These are phyloP conservation scores for Penicillium silybi DNA, from an alignment of 495 filamentous ascomycete species.

Conservation along the genomic window DNA sequence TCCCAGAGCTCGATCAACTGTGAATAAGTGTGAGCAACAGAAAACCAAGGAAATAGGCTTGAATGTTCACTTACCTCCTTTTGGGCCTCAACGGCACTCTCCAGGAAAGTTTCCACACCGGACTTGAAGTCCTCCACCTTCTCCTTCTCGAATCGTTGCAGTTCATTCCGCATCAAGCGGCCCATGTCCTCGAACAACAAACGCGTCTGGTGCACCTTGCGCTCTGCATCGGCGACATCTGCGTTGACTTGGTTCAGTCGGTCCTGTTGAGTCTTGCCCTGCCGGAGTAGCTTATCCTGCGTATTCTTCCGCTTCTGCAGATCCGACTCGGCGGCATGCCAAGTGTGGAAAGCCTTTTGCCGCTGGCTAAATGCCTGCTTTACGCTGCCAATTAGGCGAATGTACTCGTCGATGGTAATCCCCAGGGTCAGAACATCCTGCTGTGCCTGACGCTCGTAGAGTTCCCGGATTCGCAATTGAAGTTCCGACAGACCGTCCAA, in stretches of 20 bases:
- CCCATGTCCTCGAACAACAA: slow-evolving; percentile 98
- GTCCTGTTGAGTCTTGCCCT: slow-evolving; percentile 94
- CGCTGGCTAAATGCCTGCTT: slow-evolving; percentile 89
- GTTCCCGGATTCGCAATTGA: slow-evolving; percentile 86
- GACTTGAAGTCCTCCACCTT: slow-evolving; percentile 99
- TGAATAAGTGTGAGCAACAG: slow-evolving; percentile 16
- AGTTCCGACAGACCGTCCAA: slow-evolving; percentile 87
- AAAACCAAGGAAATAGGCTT: background rate
- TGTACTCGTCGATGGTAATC: slow-evolving; percentile 97
- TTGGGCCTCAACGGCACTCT: slow-evolving; percentile 94
- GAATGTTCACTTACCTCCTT: slow-evolving; percentile 73
- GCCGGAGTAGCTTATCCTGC: slow-evolving; percentile 88
- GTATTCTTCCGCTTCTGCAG: slow-evolving; percentile 77
- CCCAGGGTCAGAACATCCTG: slow-evolving; percentile 95
- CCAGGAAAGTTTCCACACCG: slow-evolving; percentile 93
- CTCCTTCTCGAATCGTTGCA: slow-evolving; percentile 92
- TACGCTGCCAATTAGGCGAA: slow-evolving; percentile 87
- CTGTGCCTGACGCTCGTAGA: slow-evolving; percentile 95
- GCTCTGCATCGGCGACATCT: slow-evolving; percentile 89
- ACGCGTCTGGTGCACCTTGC: slow-evolving; percentile 85
- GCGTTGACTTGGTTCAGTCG: slow-evolving; percentile 84
- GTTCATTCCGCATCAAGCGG: slow-evolving; percentile 79
- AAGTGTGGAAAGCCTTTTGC: slow-evolving; percentile 91
- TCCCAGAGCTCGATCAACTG: slow-evolving; percentile 99
- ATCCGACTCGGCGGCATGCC: slow-evolving; percentile 86